Conservation (phyloP, 129 eudicot genomes). For the Gnaphalium uliginosum region DNA sequence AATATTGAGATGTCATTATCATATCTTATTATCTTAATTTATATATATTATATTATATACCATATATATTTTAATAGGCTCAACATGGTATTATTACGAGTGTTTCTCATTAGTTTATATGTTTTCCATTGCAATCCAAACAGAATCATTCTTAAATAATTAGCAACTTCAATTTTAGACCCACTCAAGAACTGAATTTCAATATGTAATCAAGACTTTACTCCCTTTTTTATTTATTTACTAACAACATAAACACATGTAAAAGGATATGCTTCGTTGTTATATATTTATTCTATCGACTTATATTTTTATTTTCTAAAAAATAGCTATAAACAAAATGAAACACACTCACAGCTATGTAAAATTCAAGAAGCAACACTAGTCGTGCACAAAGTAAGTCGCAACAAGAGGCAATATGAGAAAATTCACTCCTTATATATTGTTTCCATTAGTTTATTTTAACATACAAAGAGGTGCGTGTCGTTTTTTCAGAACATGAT, state of each 20-base stretch:
- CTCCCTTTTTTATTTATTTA: neutral
- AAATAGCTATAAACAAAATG: too few species aligned
- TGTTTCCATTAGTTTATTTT: neutral
- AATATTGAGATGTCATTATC: constrained; percentile 12
- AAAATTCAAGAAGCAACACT: neutral
- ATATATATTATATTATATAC: too few species aligned
- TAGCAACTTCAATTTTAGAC: neutral
- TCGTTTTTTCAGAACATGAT: neutral
- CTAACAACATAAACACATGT: neutral
- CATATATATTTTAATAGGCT: neutral
- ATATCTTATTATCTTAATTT: too few species aligned
- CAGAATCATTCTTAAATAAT: neutral
- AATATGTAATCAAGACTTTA: neutral
- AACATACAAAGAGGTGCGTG: neutral
- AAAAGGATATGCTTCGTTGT: neutral
- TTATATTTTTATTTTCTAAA: too few species aligned
- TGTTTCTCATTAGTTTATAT: neutral
- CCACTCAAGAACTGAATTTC: neutral
- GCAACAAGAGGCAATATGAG: neutral
- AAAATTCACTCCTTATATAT: too few species aligned
- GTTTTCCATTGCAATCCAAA: neutral
- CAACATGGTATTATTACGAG: neutral
- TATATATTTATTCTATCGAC: too few species aligned
- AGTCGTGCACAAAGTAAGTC: neutral
- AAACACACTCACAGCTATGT: neutral